phyloP scores from a whole-genome alignment of 2,329 filamentous ascomycete genomes.

The Mycocentrospora acerina region DNA sequence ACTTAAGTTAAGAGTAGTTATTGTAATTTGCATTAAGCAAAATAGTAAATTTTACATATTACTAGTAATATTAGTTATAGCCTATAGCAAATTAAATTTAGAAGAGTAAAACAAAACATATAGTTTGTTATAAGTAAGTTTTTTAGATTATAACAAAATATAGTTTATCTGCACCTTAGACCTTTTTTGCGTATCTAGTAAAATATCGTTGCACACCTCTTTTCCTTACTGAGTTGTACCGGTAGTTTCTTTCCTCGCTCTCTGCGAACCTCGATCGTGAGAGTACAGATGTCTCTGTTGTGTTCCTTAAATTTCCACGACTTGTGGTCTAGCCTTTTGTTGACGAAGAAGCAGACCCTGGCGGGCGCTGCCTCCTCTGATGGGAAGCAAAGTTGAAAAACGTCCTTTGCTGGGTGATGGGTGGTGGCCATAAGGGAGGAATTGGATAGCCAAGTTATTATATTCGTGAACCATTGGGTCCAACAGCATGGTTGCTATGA shows the following conservation, averaged over 20 bases:
- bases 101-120: too few species aligned
- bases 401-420: conserved; percentile 19
- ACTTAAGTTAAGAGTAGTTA: too few species aligned
- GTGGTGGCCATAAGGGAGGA: conserved; percentile 22
- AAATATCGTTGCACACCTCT: too few species aligned
- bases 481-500: conserved; percentile 22
- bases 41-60: too few species aligned
- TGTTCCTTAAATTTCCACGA: conserved; percentile 13
- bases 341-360: conserved; percentile 28
- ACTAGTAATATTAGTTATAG: too few species aligned
- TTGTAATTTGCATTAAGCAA: too few species aligned
- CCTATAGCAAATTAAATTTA: too few species aligned
- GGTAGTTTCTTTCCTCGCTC: conserved; percentile 2
- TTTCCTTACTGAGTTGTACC: too few species aligned
- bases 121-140: too few species aligned
- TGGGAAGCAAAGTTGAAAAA: conserved; percentile 20
- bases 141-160: too few species aligned
- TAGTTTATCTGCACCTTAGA: too few species aligned
- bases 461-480: conserved; percentile 19
- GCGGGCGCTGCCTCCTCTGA: conserved; percentile 8
- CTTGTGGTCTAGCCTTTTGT: conserved; percentile 19
- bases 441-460: conserved; percentile 22
- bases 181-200: too few species aligned
- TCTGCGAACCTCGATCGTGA: conserved; percentile 5
- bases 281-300: conserved; percentile 17